phyloP scores from a whole-genome alignment of 2,329 filamentous ascomycete genomes.

The Ophiocordyceps sinensis region DNA sequence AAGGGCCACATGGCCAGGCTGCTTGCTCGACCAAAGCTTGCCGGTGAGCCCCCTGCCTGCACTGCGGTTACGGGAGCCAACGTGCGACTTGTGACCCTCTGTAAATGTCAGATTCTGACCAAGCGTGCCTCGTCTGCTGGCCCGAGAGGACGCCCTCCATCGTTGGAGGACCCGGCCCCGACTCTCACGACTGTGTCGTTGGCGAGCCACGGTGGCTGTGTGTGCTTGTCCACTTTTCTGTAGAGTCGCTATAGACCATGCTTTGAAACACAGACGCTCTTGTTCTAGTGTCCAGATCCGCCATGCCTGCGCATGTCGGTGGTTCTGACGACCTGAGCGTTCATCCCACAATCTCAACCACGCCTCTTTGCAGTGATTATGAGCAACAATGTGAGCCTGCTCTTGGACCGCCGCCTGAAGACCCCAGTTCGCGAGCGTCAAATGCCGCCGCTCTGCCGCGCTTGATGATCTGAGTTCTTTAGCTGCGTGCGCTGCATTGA shows the following conservation, averaged over 20 bases:
- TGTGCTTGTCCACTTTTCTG: slow-evolving; percentile 22
- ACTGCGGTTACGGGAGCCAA: slow-evolving; percentile 6
- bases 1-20: slow-evolving; percentile 8
- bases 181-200: slow-evolving; percentile 17
- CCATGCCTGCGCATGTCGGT: slow-evolving; percentile 13
- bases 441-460: slow-evolving; percentile 3
- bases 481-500: slow-evolving; percentile 5
- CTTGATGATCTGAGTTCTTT: slow-evolving; percentile 5
- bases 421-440: slow-evolving; percentile 9
- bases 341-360: slow-evolving; percentile 9
- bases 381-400: slow-evolving; percentile 6
- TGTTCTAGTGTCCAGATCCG: slow-evolving; percentile 16
- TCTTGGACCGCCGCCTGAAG: slow-evolving; percentile 6
- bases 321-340: slow-evolving; percentile 9
- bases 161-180: slow-evolving; percentile 14
- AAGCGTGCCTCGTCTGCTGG: slow-evolving; percentile 3
- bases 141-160: slow-evolving; percentile 14
- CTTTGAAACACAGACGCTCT: slow-evolving; percentile 18
- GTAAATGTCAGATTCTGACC: slow-evolving; percentile 1
- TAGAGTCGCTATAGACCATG: slow-evolving; percentile 21
- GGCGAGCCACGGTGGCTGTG: slow-evolving; percentile 17
- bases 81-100: slow-evolving; percentile 1
- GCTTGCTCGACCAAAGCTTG: slow-evolving; percentile 10
- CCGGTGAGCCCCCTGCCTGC: slow-evolving; percentile 13
- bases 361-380: slow-evolving; percentile 7